Evolutionary conservation across 1,284 basidiomycete genomes (phyloP).

Genomic region (Rhodotorula sp.): DNA sequence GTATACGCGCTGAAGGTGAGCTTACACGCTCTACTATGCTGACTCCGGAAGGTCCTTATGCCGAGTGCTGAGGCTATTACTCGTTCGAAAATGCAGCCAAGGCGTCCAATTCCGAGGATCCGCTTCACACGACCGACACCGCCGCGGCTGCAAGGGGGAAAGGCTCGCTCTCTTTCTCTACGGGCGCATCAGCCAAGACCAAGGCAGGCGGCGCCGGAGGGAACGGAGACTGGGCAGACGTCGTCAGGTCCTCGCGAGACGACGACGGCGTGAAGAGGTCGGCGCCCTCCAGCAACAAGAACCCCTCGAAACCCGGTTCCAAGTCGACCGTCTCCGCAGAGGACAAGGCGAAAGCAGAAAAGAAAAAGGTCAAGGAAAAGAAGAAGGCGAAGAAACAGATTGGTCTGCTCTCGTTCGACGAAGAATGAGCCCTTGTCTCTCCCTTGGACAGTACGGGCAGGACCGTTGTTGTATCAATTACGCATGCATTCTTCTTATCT

Average conservation of each 20-base stretch:
- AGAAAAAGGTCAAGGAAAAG: conserved; percentile 27
- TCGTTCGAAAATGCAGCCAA: conserved; percentile 10
- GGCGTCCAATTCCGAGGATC: conserved; percentile 8
- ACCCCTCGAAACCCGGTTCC: not conserved
- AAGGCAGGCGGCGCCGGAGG: not conserved
- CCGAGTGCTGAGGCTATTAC: no score
- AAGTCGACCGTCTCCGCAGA: conserved; percentile 6
- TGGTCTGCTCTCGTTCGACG: conserved; percentile 20
- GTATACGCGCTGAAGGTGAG: conserved; percentile 30
- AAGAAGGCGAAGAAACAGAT: conserved; percentile 23
- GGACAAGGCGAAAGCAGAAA: conserved; percentile 14
- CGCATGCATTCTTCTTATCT: no score
- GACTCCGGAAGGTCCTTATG: not conserved
- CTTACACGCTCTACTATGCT: not conserved
- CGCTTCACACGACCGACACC: conserved; percentile 5
- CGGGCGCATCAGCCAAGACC: conserved; percentile 12
- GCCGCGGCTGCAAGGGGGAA: not conserved
- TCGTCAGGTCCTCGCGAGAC: conserved; percentile 16
- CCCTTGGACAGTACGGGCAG: no score
- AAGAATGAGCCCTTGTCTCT: no score
- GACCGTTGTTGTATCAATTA: no score
- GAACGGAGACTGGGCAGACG: conserved; percentile 29
- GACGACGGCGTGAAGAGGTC: not conserved
- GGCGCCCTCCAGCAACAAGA: not conserved
- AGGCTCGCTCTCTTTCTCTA: conserved; percentile 27